phyloP scores from a whole-genome alignment of 2,329 filamentous ascomycete genomes.

The Pseudogymnoascus sp. region DNA sequence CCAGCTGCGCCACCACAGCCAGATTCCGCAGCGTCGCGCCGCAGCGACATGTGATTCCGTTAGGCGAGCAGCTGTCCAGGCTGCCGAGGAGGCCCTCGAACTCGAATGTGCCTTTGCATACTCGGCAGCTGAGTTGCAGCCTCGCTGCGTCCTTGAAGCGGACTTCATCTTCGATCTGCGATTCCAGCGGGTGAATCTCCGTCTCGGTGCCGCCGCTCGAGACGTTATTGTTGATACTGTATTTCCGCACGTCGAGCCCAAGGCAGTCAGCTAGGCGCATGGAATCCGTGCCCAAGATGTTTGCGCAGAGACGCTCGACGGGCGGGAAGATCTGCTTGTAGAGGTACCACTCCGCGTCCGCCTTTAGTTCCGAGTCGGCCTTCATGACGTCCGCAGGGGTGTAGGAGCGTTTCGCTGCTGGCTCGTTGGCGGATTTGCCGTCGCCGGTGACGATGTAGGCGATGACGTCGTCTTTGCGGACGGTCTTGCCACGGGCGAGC shows the following conservation, averaged over 20 bases:
- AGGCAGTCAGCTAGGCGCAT: conserved; percentile 86
- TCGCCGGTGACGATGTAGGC: conserved; percentile 87
- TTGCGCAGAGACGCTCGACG: conserved; percentile 93
- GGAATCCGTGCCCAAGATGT: conserved; percentile 87
- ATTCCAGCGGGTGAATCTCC: conserved; percentile 86
- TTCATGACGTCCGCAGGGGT: conserved; percentile 79
- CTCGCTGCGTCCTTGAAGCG: conserved; percentile 78
- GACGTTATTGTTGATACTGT: conserved; percentile 58
- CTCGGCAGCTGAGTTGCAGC: conserved; percentile 70
- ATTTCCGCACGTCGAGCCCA: conserved; percentile 83
- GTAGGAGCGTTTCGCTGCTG: conserved; percentile 80
- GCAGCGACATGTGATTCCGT: conserved; percentile 65
- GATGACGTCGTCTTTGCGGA: conserved; percentile 93
- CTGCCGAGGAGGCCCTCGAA: conserved; percentile 69
- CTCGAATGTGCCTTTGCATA: conserved; percentile 61
- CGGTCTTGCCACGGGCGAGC: conserved; percentile 73
- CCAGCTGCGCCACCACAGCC: conserved; percentile 76
- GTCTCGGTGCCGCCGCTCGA: conserved; percentile 46
- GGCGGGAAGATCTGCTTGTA: conserved; percentile 98
- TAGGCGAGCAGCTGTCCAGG: conserved; percentile 55
- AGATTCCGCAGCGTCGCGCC: conserved; percentile 64
- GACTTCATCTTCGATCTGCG: conserved; percentile 83
- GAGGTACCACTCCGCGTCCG: conserved; percentile 96
- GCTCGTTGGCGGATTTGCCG: conserved; percentile 51
- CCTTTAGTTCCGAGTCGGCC: conserved; percentile 62